These are phyloP conservation scores for Crassisporium funariophilum DNA, from an alignment of 768 basidiomycete genomes.

Conservation along the genomic window DNA sequence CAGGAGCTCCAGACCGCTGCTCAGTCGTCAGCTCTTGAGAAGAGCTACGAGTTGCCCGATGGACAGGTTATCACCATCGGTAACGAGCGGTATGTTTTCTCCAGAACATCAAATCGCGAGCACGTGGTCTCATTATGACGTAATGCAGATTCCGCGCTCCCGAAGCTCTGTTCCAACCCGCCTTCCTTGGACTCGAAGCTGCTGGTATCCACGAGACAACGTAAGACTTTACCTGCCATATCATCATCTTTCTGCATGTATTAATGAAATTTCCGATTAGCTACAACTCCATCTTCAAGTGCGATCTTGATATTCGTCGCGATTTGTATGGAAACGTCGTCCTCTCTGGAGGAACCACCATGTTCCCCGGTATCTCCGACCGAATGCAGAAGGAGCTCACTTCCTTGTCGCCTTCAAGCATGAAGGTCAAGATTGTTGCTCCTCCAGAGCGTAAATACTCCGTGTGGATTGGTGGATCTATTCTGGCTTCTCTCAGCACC, in stretches of 20 bases:
- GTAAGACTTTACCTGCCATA: slow-evolving; percentile 32
- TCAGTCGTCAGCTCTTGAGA: slow-evolving; percentile 87
- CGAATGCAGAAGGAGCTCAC: slow-evolving; percentile 96
- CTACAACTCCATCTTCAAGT: slow-evolving; percentile 84
- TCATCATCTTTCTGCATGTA: slow-evolving; percentile 10
- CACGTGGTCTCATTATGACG: slow-evolving; percentile 51
- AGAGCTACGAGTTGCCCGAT: slow-evolving; percentile 90
- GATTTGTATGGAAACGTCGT: slow-evolving; percentile 82
- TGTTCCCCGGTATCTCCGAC: slow-evolving; percentile 96
- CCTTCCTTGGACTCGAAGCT: slow-evolving; percentile 87
- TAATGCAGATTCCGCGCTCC: slow-evolving; percentile 82
- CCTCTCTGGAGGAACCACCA: slow-evolving; percentile 88
- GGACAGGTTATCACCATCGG: slow-evolving; percentile 96
- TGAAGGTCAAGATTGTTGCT: slow-evolving; percentile 96
- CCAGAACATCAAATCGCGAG: slow-evolving; percentile 41
- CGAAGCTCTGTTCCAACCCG: slow-evolving; percentile 93
- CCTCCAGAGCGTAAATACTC: slow-evolving; percentile 95
- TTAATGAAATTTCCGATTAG: slow-evolving; percentile 31
- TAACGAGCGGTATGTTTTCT: slow-evolving; percentile 82
- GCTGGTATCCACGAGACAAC: slow-evolving; percentile 93
- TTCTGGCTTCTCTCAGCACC: slow-evolving; percentile 85
- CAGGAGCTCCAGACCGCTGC: slow-evolving; percentile 92
- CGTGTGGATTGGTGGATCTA: slow-evolving; percentile 92
- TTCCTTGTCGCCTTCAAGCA: slow-evolving; percentile 78
- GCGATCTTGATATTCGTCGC: slow-evolving; percentile 85